Base-by-base conservation (phyloP, 306 rosid genomes). In the Potentilla sterilis region DNA sequence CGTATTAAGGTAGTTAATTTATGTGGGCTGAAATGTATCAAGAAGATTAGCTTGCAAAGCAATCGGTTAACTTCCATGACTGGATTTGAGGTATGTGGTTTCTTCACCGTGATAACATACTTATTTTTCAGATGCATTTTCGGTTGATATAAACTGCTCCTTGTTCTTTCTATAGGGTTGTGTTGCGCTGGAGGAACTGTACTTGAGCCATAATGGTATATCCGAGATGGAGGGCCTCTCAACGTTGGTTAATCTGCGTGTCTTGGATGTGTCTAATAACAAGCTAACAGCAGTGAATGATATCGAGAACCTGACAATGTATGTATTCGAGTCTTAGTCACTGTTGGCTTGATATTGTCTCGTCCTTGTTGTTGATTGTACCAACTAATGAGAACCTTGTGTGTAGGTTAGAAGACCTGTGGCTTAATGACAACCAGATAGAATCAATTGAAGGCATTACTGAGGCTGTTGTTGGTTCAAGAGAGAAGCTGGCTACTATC, bases 41-140 rank as follows among this genome's bases (percentile, higher is more conserved):
- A 88, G 89, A 90, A 90, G 88, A 88, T 96, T 84, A 96, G 97
- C 87, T 77, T 96, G 89, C 99, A 92, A 67, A 96, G 99, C 87
- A 96, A 96, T 79, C 93, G 96, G 42, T 81, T 92, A 86, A 96
- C 98, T 81, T 84, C 96, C 4, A 90, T 87, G 91, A 55, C 67
- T 43, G 98, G 99, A 76, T 84, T 95, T 79, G 98, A 90, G 93
- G 98, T 89, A 79, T 19, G 61, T 18, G 69, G 22, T 32, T 28
- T 1, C 32, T 4, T 2, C 14, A 16, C 6, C 7, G 4, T 57
- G 9, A 3, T 74, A 62, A 47, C 52, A 22, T 38, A 28, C 28
- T n/a, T n/a, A 19, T 16, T 37, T 46, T 21, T 69, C 4, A 13
- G 77, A 34, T 16, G 49, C 15, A 24, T 57, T 64, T 37, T 21